A percentile compares a stretch with the other conserved stretches of the same genome.
These are phyloP conservation scores for Aphanomyces invadans DNA, from an alignment of 352 stramenopile species.

Conservation along the genomic window DNA sequence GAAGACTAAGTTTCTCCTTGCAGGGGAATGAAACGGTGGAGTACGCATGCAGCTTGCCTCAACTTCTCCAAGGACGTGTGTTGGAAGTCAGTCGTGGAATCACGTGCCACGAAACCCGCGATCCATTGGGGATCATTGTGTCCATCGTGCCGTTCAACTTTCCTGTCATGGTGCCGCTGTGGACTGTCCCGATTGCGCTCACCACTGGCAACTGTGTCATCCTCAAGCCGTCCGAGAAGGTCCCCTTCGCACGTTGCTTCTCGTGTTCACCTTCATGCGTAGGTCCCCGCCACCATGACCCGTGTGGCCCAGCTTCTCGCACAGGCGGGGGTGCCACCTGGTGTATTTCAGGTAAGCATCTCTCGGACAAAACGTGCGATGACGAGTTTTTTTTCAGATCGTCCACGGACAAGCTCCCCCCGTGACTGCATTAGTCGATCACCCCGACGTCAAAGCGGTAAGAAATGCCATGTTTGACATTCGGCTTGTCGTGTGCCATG, in stretches of 20 bases:
- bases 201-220: conserved; percentile 96
- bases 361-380: no score
- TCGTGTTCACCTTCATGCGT: neutral
- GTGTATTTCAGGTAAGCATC: conserved; percentile 84
- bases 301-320: conserved; percentile 82
- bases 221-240: conserved; percentile 97
- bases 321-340: conserved; percentile 88
- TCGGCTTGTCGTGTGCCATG: neutral
- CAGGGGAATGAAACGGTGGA: conserved; percentile 96
- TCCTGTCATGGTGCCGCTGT: conserved; percentile 97
- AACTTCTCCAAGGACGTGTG: conserved; percentile 85
- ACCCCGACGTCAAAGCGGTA: conserved; percentile 59
- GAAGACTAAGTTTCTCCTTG: neutral
- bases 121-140: conserved; percentile 89
- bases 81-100: conserved; percentile 85
- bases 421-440: conserved; percentile 90
- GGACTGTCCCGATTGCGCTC: conserved; percentile 96
- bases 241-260: conserved; percentile 26
- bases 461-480: no score
- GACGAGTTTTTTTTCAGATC: conserved; percentile 44
- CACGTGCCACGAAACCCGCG: conserved; percentile 88
- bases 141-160: conserved; percentile 97
- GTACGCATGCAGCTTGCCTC: conserved; percentile 91
- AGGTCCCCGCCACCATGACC: conserved; percentile 89
- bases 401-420: conserved; percentile 88